Percentiles rank a stretch among this genome's conserved stretches.
phyloP scores from a whole-genome alignment of 768 basidiomycete species.

The Tulasnella sp. region DNA sequence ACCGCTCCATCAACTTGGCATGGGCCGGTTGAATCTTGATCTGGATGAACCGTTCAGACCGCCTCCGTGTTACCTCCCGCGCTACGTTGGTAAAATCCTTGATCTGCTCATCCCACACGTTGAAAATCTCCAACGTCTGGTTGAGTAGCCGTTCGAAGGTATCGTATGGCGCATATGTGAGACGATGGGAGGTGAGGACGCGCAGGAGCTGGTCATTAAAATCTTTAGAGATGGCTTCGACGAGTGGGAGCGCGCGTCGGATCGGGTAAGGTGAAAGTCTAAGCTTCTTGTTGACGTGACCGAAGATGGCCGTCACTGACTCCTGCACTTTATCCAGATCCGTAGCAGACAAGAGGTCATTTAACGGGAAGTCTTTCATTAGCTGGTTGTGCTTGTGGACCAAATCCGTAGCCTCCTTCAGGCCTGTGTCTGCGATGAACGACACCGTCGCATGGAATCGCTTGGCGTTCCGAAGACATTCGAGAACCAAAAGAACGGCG shows the following conservation, averaged over 20 bases:
- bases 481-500: slow-evolving; percentile 87
- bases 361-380: slow-evolving; percentile 98
- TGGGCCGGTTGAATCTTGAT: slow-evolving; percentile 92
- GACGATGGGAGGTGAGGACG: slow-evolving; percentile 80
- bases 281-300: slow-evolving; percentile 90
- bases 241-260: slow-evolving; percentile 87
- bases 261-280: slow-evolving; percentile 96
- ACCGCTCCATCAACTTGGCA: slow-evolving; percentile 79
- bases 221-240: slow-evolving; percentile 95
- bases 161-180: slow-evolving; percentile 89
- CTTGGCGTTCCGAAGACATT: slow-evolving; percentile 89
- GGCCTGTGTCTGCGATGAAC: slow-evolving; percentile 93
- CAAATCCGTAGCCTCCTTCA: slow-evolving; percentile 86
- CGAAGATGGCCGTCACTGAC: slow-evolving; percentile 75
- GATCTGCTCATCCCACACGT: slow-evolving; percentile 80
- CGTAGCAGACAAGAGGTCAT: slow-evolving; percentile 91
- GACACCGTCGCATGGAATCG: slow-evolving; percentile 95
- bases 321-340: slow-evolving; percentile 94
- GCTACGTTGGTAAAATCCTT: slow-evolving; percentile 91
- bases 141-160: slow-evolving; percentile 81
- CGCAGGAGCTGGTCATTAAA: slow-evolving; percentile 92
- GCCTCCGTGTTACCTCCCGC: slow-evolving; percentile 82
- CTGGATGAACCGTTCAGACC: slow-evolving; percentile 87
- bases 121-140: slow-evolving; percentile 67
- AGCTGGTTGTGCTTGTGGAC: slow-evolving; percentile 97